Evolutionary conservation across 257 asterid species (phyloP).

Genomic region (Catharanthus roseus): DNA sequence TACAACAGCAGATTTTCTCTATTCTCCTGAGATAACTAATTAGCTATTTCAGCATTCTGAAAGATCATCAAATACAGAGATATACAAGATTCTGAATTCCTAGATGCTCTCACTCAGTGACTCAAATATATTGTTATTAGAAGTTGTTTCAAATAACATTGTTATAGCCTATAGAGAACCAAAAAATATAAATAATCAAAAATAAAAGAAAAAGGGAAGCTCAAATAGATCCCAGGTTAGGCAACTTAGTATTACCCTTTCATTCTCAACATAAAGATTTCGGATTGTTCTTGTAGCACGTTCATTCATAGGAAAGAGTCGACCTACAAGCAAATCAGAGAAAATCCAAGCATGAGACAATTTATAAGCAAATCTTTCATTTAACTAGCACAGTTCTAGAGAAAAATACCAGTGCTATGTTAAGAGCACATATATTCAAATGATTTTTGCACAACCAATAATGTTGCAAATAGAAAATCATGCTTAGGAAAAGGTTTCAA

Average conservation of each 20-base stretch:
- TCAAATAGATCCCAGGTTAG: neutral
- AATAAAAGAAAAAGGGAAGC: no score
- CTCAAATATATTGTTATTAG: neutral
- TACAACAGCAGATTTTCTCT: neutral
- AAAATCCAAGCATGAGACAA: neutral
- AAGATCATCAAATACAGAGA: neutral
- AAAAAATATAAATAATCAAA: no score
- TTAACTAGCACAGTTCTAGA: neutral
- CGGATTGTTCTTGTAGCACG: constrained; percentile 89
- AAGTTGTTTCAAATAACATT: neutral
- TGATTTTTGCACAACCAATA: neutral
- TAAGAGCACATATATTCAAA: neutral
- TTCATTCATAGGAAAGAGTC: constrained; percentile 81
- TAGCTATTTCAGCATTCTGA: no score
- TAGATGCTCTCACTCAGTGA: neutral
- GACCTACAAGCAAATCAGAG: constrained; percentile 45
- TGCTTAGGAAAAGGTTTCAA: neutral
- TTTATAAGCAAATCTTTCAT: neutral
- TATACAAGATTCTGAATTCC: neutral
- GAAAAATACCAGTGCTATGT: neutral
- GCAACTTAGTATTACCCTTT: constrained; percentile 59
- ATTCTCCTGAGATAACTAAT: neutral
- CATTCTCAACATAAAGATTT: constrained; percentile 81
- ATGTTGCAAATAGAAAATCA: neutral
- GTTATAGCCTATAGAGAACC: neutral